A percentile compares a stretch with the other conserved stretches of the same genome.
phyloP scores from a whole-genome alignment of 83 land plant genomes.

The Thuja plicata region DNA sequence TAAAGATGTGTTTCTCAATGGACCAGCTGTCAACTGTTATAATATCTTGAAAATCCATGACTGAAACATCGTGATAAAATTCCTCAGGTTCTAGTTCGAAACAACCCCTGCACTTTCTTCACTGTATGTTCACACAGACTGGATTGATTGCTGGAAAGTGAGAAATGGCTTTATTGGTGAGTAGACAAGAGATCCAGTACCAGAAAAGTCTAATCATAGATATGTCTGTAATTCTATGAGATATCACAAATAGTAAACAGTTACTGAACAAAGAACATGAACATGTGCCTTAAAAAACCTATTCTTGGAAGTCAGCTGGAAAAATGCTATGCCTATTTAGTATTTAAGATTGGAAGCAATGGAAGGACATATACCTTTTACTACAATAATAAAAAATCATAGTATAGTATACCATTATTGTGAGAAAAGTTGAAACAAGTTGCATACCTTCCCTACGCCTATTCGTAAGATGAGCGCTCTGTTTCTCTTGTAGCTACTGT shows the following conservation, averaged over 20 bases:
- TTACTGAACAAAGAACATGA: neutral
- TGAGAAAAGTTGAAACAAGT: neutral
- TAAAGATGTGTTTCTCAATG: neutral
- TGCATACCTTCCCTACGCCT: constrained; percentile 80
- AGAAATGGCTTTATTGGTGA: neutral
- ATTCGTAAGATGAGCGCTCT: constrained; percentile 84
- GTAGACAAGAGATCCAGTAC: neutral
- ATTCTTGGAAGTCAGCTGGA: neutral
- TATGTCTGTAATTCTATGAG: neutral
- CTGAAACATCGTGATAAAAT: neutral
- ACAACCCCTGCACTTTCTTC: neutral
- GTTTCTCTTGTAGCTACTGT: constrained; percentile 87
- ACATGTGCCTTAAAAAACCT: neutral
- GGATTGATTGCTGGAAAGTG: neutral
- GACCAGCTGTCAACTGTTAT: neutral
- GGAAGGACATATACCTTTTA: neutral
- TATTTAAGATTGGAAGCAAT: neutral
- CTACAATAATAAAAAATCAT: neutral
- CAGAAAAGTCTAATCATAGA: neutral
- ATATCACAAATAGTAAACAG: neutral
- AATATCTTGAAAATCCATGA: neutral
- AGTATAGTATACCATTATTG: neutral
- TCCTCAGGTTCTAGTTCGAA: neutral
- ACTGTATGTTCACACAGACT: neutral
- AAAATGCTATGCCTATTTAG: neutral